These are phyloP conservation scores for Sphagnum contortum DNA, from an alignment of 225 moss, liverwort and hornwort genomes.

Conservation along the genomic window DNA sequence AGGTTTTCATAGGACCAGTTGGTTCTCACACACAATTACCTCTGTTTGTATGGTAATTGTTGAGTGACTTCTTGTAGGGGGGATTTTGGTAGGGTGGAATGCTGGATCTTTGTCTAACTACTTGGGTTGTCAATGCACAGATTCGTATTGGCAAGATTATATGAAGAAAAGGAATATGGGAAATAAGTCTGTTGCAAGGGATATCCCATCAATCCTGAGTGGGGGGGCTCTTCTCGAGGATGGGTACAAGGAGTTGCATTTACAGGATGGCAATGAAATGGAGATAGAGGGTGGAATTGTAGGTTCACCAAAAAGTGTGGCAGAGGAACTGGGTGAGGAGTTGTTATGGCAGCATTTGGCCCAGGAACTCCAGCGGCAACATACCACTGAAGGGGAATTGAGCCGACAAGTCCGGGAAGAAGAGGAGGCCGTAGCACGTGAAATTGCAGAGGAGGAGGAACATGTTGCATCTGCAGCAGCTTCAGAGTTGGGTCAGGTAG, in stretches of 20 bases:
- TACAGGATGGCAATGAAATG: conserved; percentile 29
- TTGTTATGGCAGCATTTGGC: conserved; percentile 89
- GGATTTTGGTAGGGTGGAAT: too few relatives aligned
- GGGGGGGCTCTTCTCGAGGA: conserved; percentile 16
- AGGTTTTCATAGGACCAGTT: too few relatives aligned
- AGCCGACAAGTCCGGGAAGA: conserved; percentile 64
- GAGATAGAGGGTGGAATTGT: conserved; percentile 18
- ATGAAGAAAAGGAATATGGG: conserved; percentile 13
- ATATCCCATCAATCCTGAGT: conserved; percentile 5
- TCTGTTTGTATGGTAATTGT: too few relatives aligned
- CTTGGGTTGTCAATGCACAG: conserved; percentile 7
- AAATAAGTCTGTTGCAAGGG: conserved; percentile 5
- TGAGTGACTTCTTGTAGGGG: too few relatives aligned
- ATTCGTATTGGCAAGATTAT: conserved; percentile 41
- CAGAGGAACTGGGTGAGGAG: conserved; percentile 77
- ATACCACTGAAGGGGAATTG: conserved; percentile 31
- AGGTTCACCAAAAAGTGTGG: conserved; percentile 17
- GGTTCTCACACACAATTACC: too few relatives aligned
- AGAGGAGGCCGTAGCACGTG: conserved; percentile 82
- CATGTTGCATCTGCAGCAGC: conserved; percentile 61
- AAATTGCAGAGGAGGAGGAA: conserved; percentile 87
- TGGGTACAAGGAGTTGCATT: conserved; percentile 20
- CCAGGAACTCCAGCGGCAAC: conserved; percentile 74
- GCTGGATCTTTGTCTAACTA: too few relatives aligned
- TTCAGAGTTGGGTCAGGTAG: conserved; percentile 61